Evolutionary conservation across 768 basidiomycete species (phyloP).

Genomic region (Rhodocollybia butyracea): DNA sequence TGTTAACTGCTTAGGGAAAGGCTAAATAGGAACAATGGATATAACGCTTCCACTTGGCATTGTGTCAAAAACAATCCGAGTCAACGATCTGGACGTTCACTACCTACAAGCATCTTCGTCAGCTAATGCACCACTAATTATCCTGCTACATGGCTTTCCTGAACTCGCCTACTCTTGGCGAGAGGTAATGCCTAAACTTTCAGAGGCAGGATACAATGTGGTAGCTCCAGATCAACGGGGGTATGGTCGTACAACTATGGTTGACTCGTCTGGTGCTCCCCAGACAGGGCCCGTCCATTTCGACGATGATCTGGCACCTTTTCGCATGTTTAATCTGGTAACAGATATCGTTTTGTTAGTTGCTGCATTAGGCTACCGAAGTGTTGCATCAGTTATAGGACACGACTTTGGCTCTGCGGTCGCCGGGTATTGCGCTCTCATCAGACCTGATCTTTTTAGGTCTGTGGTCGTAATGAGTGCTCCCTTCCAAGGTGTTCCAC

Average conservation of each 20-base stretch:
- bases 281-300: constrained; percentile 30
- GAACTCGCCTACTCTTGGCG: constrained; percentile 68
- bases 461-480: constrained; percentile 59
- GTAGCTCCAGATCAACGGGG: constrained; percentile 64
- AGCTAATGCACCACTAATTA: constrained; percentile 36
- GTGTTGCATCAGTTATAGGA: constrained; percentile 49
- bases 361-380: constrained; percentile 44
- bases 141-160: constrained; percentile 66
- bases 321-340: constrained; percentile 46
- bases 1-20: not conserved
- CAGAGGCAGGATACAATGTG: constrained; percentile 52
- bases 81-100: constrained; percentile 50
- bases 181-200: constrained; percentile 49
- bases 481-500: constrained; percentile 48
- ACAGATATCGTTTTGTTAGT: constrained; percentile 52
- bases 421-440: constrained; percentile 50
- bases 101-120: constrained; percentile 44
- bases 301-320: constrained; percentile 49
- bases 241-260: constrained; percentile 39
- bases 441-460: constrained; percentile 53
- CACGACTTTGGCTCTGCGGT: constrained; percentile 59
- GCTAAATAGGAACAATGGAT: not conserved
- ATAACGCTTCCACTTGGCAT: constrained; percentile 24
- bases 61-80: constrained; percentile 34
- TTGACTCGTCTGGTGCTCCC: not conserved